Evolutionary conservation across 1,284 basidiomycete genomes (phyloP).

Genomic region (Rhodotorula sp.): DNA sequence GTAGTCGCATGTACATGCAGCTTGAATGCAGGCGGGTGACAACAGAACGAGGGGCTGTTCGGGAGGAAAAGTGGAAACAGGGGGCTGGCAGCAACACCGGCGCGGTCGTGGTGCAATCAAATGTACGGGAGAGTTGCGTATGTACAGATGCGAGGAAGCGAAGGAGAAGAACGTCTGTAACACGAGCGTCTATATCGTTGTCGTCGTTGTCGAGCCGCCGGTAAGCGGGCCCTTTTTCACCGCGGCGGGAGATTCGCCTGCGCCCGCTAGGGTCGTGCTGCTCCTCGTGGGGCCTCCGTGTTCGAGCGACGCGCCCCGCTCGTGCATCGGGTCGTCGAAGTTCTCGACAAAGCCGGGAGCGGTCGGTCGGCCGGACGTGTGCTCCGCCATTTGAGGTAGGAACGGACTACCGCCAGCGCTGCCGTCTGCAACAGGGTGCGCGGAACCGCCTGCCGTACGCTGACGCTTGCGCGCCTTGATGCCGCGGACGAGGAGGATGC

Average conservation of each 20-base stretch:
- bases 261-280: background rate
- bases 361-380: background rate
- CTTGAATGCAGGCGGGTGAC: too few species aligned
- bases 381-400: background rate
- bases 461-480: conserved; percentile 14
- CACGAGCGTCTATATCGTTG: background rate
- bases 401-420: background rate
- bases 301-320: background rate
- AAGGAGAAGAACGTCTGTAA: too few species aligned
- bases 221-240: background rate
- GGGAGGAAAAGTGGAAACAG: too few species aligned
- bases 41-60: too few species aligned
- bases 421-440: background rate
- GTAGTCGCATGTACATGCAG: too few species aligned
- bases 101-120: too few species aligned
- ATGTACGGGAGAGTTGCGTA: background rate
- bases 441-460: too few species aligned
- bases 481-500: conserved; percentile 25
- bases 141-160: background rate
- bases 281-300: background rate
- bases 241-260: background rate
- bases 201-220: background rate
- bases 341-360: background rate
- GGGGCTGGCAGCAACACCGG: too few species aligned
- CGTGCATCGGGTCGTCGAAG: background rate